Percentiles rank a stretch among this genome's conserved stretches.
Evolutionary conservation across 371 early-diverging fungal species (phyloP).

Genomic region (Mortierella sp.): DNA sequence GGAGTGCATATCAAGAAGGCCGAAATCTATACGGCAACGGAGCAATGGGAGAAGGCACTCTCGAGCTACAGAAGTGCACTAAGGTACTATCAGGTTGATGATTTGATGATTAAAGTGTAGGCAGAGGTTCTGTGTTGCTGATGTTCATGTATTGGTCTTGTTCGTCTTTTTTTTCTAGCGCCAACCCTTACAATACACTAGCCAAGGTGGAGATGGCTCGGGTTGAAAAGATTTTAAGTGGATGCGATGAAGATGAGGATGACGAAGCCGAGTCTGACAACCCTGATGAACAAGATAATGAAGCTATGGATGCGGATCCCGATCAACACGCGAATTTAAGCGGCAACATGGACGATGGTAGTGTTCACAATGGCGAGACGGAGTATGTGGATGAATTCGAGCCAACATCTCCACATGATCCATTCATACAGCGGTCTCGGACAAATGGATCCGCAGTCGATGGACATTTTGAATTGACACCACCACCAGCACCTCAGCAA

Average conservation of each 20-base stretch:
- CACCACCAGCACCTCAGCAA: neutral
- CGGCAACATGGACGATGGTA: constrained; percentile 27
- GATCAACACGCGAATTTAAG: constrained; percentile 1
- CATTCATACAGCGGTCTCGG: neutral
- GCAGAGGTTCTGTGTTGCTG: too few species aligned
- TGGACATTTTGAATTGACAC: neutral
- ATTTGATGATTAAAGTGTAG: neutral
- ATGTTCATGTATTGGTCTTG: neutral
- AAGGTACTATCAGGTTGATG: constrained; percentile 13
- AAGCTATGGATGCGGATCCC: constrained; percentile 18
- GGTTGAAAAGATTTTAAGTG: constrained; percentile 28
- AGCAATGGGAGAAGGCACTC: constrained; percentile 31
- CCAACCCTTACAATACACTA: constrained; percentile 19
- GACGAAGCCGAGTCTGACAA: constrained; percentile 15
- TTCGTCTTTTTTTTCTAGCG: neutral
- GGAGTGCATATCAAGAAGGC: constrained; percentile 21
- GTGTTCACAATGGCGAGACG: constrained; percentile 22
- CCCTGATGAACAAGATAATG: constrained; percentile 9
- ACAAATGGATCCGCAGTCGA: neutral
- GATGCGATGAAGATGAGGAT: constrained; percentile 31
- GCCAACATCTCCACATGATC: neutral
- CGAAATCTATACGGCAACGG: constrained; percentile 19
- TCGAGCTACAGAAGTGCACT: constrained; percentile 22
- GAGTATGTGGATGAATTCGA: constrained; percentile 13
- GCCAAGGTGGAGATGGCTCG: constrained; percentile 18